phyloP scores from a whole-genome alignment of 2,329 filamentous ascomycete genomes.

The Verticillium longisporum region DNA sequence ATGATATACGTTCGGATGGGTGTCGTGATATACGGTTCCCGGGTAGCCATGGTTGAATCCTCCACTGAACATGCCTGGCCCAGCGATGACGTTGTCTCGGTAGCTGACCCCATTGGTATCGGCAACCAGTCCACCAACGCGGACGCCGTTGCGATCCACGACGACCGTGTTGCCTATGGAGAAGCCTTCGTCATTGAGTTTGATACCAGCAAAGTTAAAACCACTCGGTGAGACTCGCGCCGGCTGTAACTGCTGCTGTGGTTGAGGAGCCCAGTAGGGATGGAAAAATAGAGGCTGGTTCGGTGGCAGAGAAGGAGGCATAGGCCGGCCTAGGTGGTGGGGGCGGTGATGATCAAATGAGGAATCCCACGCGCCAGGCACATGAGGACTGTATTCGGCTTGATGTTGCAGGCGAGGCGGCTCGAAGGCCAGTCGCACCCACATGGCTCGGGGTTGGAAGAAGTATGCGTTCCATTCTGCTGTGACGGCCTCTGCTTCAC shows the following conservation, averaged over 20 bases:
- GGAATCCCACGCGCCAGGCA: conserved; percentile 25
- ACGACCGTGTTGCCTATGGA: conserved; percentile 35
- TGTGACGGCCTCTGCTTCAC: conserved; percentile 23
- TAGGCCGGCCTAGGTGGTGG: neutral
- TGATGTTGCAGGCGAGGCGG: conserved; percentile 19
- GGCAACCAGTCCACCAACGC: conserved; percentile 36
- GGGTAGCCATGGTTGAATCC: neutral
- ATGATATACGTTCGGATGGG: neutral
- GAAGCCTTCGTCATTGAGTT: conserved; percentile 34
- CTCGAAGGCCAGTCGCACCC: conserved; percentile 51
- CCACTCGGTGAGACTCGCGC: conserved; percentile 10
- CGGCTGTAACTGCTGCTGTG: conserved; percentile 6
- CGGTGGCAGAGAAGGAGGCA: neutral
- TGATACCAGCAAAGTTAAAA: conserved; percentile 29
- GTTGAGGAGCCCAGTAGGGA: neutral
- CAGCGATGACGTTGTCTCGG: conserved; percentile 10
- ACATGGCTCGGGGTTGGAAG: conserved; percentile 43
- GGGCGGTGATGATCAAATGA: neutral
- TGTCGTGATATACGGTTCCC: neutral
- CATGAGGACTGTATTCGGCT: conserved; percentile 5
- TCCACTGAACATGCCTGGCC: conserved; percentile 1
- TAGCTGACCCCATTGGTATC: conserved; percentile 30
- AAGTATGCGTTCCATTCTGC: conserved; percentile 51
- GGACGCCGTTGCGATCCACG: conserved; percentile 36
- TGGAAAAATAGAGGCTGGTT: neutral